Evolutionary conservation across 441 rosid genomes (phyloP).

Genomic region (Pelargonium australe): DNA sequence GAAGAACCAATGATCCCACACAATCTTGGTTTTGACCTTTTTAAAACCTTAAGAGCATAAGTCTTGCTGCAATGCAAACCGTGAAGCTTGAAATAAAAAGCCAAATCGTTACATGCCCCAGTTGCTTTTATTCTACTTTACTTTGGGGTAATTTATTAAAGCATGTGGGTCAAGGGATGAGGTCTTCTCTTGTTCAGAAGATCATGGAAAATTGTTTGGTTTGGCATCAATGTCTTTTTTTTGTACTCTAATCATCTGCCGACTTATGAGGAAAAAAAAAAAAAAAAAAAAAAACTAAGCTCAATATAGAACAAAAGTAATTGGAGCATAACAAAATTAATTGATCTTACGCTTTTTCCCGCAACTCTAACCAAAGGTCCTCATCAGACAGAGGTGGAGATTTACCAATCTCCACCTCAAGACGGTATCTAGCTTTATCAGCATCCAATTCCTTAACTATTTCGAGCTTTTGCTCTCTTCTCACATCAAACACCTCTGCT

Average conservation of each 20-base stretch:
- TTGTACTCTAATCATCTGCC: neutral
- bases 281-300: neutral
- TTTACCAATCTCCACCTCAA: conserved; percentile 92
- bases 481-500: conserved; percentile 77
- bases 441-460: conserved; percentile 69
- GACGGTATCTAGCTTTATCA: conserved; percentile 64
- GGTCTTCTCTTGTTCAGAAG: no score
- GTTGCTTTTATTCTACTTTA: no score
- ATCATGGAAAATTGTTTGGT: neutral
- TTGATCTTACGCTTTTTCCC: conserved; percentile 79
- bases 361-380: conserved; percentile 80
- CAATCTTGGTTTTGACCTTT: no score
- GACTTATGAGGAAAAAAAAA: neutral
- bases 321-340: neutral
- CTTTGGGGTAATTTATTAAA: no score
- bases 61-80: no score
- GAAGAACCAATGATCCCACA: no score
- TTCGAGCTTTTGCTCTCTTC: conserved; percentile 73
- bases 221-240: neutral
- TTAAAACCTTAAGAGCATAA: no score
- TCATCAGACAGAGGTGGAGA: conserved; percentile 94
- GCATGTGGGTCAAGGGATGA: no score
- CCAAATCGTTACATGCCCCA: no score
- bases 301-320: neutral
- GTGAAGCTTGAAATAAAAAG: no score